These are phyloP conservation scores for Flaveria floridana DNA, from an alignment of 140 eudicot species.

Conservation along the genomic window DNA sequence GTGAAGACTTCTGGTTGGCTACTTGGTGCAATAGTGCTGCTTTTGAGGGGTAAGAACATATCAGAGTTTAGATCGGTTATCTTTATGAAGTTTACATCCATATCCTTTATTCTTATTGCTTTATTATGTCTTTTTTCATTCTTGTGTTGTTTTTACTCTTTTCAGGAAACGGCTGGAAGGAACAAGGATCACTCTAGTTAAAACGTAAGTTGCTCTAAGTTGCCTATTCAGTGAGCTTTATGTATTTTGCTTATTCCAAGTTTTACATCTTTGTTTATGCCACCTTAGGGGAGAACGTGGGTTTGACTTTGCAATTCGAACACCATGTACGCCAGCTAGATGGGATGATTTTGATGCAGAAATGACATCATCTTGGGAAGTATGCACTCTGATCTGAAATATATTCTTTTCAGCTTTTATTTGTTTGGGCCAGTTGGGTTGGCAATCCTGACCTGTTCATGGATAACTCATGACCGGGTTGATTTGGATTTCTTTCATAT, in stretches of 20 bases:
- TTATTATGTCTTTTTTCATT: neutral
- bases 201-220: conserved; percentile 46
- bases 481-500: neutral
- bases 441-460: neutral
- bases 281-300: conserved; percentile 70
- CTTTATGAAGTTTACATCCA: conserved; percentile 21
- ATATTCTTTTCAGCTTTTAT: neutral
- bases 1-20: conserved; percentile 95
- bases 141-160: neutral
- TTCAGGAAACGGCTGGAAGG: conserved; percentile 88
- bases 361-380: conserved; percentile 96
- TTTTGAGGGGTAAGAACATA: conserved; percentile 62
- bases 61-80: neutral
- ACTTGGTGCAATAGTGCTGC: conserved; percentile 94
- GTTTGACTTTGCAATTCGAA: conserved; percentile 79
- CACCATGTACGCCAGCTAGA: conserved; percentile 89
- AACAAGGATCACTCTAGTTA: conserved; percentile 77
- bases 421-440: neutral
- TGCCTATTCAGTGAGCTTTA: conserved; percentile 5
- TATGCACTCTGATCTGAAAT: conserved; percentile 28
- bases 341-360: conserved; percentile 89
- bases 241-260: neutral
- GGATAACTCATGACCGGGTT: neutral
- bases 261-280: conserved; percentile 12
- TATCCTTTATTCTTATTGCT: neutral